Conservation (phyloP, 306 rosid species). For the Sechiopsis laciniata region DNA sequence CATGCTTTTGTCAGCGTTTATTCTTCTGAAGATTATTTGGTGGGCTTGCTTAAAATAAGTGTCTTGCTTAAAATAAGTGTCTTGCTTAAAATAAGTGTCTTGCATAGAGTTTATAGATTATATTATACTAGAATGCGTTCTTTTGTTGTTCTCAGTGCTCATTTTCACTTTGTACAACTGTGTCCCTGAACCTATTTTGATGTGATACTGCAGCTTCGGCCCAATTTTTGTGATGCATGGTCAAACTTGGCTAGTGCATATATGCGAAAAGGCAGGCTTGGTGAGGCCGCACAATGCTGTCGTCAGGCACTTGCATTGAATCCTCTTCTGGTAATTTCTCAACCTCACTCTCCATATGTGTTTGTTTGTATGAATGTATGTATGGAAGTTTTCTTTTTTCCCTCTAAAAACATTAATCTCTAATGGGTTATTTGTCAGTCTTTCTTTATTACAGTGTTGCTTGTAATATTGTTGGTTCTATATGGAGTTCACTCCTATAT, state of each 20-base stretch:
- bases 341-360: neutral
- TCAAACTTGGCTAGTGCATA: conserved; percentile 96
- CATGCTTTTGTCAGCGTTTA: neutral
- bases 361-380: neutral
- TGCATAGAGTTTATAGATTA: neutral
- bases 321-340: conserved; percentile 64
- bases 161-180: neutral
- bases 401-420: neutral
- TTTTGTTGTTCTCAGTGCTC: neutral
- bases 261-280: conserved; percentile 93
- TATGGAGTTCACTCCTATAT: too few relatives aligned
- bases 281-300: conserved; percentile 95
- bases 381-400: neutral
- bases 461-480: neutral
- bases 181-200: conserved; percentile 1
- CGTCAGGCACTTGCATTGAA: conserved; percentile 95
- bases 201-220: conserved; percentile 64
- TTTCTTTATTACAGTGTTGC: neutral
- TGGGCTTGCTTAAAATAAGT: neutral
- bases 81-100: neutral
- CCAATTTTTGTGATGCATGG: conserved; percentile 97
- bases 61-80: neutral
- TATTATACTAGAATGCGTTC: neutral
- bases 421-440: neutral
- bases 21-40: neutral